A percentile compares a stretch with the other conserved stretches of the same genome.
These are phyloP conservation scores for Boechera stricta DNA, from an alignment of 345 rosid species.

Conservation along the genomic window DNA sequence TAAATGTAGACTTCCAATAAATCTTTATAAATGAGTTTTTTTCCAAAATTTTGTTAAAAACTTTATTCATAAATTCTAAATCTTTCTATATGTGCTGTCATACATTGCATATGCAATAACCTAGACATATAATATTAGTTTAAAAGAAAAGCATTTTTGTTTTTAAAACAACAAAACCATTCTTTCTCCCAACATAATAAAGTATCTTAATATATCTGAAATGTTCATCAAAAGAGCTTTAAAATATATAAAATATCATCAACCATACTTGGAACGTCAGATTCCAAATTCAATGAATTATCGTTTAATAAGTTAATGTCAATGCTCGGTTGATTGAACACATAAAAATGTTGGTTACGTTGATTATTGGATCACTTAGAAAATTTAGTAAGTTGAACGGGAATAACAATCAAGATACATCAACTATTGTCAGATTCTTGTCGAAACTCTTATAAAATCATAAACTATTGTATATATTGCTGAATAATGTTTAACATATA, in stretches of 20 bases:
- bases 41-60: not conserved
- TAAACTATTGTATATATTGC: not conserved
- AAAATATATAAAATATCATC: not conserved
- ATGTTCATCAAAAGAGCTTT: not conserved
- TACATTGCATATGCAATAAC: too few species aligned
- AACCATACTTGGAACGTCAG: slow-evolving; percentile 24
- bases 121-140: too few species aligned
- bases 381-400: not conserved
- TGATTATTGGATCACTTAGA: not conserved
- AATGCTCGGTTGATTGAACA: slow-evolving; percentile 26
- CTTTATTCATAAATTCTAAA: too few species aligned
- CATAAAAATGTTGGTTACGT: slow-evolving; percentile 4
- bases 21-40: not conserved
- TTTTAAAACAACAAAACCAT: not conserved
- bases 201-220: not conserved
- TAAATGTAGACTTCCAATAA: not conserved
- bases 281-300: not conserved
- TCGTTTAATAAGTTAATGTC: slow-evolving; percentile 23
- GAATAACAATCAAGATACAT: not conserved
- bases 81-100: too few species aligned
- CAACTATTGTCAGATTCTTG: not conserved
- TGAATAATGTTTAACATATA: not conserved
- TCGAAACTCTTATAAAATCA: not conserved
- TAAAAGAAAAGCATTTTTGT: too few species aligned
- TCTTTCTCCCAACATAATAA: not conserved